phyloP scores from a whole-genome alignment of 2,329 filamentous ascomycete genomes.

The Fusarium succisae region DNA sequence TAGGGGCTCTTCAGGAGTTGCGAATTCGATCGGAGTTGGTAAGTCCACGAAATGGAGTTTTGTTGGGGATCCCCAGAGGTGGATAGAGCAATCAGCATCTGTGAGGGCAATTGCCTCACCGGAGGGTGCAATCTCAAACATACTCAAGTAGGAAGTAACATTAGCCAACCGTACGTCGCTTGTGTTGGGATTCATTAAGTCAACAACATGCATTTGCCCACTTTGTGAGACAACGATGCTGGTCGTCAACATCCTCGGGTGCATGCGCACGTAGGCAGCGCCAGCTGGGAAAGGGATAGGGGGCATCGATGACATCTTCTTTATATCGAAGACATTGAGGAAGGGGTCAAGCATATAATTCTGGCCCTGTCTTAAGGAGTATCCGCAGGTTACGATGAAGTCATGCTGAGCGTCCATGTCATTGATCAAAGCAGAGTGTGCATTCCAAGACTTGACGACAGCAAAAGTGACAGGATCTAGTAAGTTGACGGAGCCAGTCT shows the following conservation, averaged over 20 bases:
- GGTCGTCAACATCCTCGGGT: conserved; percentile 93
- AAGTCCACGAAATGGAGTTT: conserved; percentile 90
- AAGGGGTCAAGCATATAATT: conserved; percentile 89
- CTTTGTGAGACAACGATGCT: conserved; percentile 92
- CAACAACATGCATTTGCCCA: conserved; percentile 94
- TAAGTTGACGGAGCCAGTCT: conserved; percentile 83
- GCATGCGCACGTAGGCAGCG: conserved; percentile 94
- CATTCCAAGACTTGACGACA: conserved; percentile 87
- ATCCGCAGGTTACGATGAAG: conserved; percentile 94
- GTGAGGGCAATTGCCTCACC: conserved; percentile 86
- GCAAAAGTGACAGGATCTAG: conserved; percentile 82
- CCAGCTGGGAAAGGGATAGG: conserved; percentile 93
- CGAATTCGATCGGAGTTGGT: conserved; percentile 79
- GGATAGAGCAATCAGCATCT: conserved; percentile 80
- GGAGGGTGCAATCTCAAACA: conserved; percentile 87
- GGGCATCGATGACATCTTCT: conserved; percentile 85
- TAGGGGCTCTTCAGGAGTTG: conserved; percentile 69
- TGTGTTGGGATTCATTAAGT: conserved; percentile 91
- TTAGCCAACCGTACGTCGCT: conserved; percentile 87
- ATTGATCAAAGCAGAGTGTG: conserved; percentile 87
- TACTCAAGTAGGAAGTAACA: conserved; percentile 76
- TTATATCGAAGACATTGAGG: conserved; percentile 95
- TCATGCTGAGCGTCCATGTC: conserved; percentile 98
- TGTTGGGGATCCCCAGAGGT: conserved; percentile 86
- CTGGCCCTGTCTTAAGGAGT: conserved; percentile 78